Conservation (phyloP, 2,329 filamentous ascomycete species). For the Penicillium sp. region DNA sequence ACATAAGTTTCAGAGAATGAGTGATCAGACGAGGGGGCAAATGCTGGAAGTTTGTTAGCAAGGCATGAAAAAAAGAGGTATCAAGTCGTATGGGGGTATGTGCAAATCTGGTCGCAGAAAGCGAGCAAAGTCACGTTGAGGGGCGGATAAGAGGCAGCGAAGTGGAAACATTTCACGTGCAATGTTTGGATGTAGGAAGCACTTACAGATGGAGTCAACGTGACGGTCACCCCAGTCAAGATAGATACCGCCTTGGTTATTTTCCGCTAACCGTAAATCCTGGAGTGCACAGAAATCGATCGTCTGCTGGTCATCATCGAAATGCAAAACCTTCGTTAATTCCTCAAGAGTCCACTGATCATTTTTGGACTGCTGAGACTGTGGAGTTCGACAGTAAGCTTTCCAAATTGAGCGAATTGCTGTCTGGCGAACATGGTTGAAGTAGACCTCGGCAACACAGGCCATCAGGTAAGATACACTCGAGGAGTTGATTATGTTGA, state of each 20-base stretch:
- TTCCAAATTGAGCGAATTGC: conserved; percentile 59
- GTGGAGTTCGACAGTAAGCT: conserved; percentile 51
- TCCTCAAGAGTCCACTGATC: conserved; percentile 60
- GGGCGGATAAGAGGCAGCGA: background rate
- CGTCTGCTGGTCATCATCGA: conserved; percentile 59
- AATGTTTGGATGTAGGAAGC: background rate
- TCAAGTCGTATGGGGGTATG: background rate
- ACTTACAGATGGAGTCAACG: conserved; percentile 51
- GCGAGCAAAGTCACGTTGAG: background rate
- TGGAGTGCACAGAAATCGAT: conserved; percentile 57
- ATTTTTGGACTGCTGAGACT: conserved; percentile 52
- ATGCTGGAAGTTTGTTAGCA: conserved; percentile 30
- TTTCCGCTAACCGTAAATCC: conserved; percentile 53
- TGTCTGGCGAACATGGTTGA: conserved; percentile 59
- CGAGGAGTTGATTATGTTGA: conserved; percentile 56
- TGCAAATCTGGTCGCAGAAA: too few species aligned
- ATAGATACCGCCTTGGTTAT: conserved; percentile 50
- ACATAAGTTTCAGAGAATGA: conserved; percentile 57
- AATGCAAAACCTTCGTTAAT: conserved; percentile 54
- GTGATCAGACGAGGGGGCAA: conserved; percentile 52
- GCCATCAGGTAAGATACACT: conserved; percentile 64
- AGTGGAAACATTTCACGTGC: background rate
- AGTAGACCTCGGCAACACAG: conserved; percentile 65
- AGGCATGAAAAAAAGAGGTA: background rate
- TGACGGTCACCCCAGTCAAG: conserved; percentile 52